A percentile compares a stretch with the other conserved stretches of the same genome.
Evolutionary conservation across 805 yeast species (phyloP).

Genomic region (Metschnikowia shivogae): DNA sequence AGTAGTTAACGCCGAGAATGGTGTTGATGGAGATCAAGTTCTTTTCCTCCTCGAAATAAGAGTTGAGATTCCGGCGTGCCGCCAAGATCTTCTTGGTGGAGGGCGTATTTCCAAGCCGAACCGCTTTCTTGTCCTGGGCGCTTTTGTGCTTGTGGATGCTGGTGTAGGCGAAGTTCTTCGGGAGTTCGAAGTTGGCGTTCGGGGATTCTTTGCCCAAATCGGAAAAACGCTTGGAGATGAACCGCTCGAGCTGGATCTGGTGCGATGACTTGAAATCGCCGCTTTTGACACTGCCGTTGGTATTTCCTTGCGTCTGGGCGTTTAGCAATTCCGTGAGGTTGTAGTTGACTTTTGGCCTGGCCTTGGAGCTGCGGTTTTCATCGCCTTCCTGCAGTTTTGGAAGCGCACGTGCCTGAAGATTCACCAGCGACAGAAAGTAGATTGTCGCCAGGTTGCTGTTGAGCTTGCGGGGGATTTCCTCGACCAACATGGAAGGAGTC

Average conservation of each 20-base stretch:
- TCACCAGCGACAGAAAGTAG: conserved; percentile 39
- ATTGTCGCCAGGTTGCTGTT: conserved; percentile 33
- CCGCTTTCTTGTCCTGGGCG: conserved; percentile 20
- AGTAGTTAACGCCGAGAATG: conserved; percentile 38
- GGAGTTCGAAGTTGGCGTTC: conserved; percentile 34
- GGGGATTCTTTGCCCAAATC: conserved; percentile 35
- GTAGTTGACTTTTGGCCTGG: conserved; percentile 41
- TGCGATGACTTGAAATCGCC: conserved; percentile 41
- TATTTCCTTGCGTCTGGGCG: conserved; percentile 36
- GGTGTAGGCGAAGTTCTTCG: conserved; percentile 37
- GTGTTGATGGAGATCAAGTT: conserved; percentile 41
- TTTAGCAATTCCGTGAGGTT: conserved; percentile 41
- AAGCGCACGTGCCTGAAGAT: conserved; percentile 37
- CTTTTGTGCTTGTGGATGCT: conserved; percentile 24
- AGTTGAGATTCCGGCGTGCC: conserved; percentile 40
- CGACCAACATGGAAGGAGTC: conserved; percentile 33
- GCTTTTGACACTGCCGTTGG: conserved; percentile 18
- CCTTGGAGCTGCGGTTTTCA: conserved; percentile 25
- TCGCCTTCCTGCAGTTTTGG: conserved; percentile 16
- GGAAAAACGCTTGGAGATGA: conserved; percentile 32
- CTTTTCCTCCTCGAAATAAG: conserved; percentile 44
- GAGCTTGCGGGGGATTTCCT: conserved; percentile 36
- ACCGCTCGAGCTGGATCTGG: conserved; percentile 39
- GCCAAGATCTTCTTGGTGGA: conserved; percentile 40
- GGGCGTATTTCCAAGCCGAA: conserved; percentile 41